A percentile compares a stretch with the other conserved stretches of the same genome.
phyloP scores from a whole-genome alignment of 139 green algal genomes.

The Coccomyxa sp. region DNA sequence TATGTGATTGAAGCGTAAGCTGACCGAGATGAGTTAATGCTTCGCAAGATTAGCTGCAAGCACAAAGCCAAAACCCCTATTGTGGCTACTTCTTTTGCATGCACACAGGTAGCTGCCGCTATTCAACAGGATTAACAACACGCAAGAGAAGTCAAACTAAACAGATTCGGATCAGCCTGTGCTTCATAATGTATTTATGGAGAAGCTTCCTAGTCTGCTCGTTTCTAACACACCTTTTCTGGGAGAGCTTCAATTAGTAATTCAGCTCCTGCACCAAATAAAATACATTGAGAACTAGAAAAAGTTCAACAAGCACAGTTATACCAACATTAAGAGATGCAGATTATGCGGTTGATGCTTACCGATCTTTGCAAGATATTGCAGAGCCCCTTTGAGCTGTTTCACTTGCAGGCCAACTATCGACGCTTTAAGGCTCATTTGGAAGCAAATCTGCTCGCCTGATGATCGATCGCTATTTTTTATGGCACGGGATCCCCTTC shows the following conservation, averaged over 20 bases:
- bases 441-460: no score
- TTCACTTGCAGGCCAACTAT: constrained; percentile 37
- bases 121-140: neutral
- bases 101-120: no score
- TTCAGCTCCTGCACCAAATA: constrained; percentile 20
- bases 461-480: no score
- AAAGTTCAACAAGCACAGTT: neutral
- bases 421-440: constrained; percentile 10
- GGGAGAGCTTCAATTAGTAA: constrained; percentile 58
- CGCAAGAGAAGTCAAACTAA: neutral
- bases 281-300: neutral
- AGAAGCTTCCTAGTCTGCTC: neutral
- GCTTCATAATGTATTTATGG: neutral
- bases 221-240: constrained; percentile 23
- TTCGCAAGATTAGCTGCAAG: constrained; percentile 54
- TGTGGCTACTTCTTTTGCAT: no score
- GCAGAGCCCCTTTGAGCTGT: constrained; percentile 34
- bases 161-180: neutral
- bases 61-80: neutral
- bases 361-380: constrained; percentile 45
- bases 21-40: constrained; percentile 62
- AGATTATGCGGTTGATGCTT: neutral
- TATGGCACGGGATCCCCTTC: no score
- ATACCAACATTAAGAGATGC: neutral
- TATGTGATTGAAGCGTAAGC: constrained; percentile 63